These are phyloP conservation scores for Cladosporium sphaerospermum DNA, from an alignment of 2,329 filamentous ascomycete genomes.

Conservation along the genomic window DNA sequence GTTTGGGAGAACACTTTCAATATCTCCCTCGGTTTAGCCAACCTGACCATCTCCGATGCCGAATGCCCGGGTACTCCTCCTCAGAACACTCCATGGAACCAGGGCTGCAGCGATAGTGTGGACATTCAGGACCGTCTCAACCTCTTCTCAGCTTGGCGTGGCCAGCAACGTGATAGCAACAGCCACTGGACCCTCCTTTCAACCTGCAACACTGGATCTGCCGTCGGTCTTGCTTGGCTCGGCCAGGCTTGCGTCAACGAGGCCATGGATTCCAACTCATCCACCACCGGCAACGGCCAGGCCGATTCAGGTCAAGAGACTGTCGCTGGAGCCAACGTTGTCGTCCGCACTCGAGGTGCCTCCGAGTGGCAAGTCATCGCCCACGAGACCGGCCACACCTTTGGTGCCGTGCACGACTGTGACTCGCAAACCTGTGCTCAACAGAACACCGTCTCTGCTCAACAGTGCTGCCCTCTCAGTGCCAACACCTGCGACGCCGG, in stretches of 20 bases:
- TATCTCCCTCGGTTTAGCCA: slow-evolving; percentile 83
- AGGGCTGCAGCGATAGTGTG: slow-evolving; percentile 56
- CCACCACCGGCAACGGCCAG: slow-evolving; percentile 31
- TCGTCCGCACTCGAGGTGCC: slow-evolving; percentile 61
- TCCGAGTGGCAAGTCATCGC: slow-evolving; percentile 95
- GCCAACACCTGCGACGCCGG: slow-evolving; percentile 63
- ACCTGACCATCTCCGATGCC: slow-evolving; percentile 69
- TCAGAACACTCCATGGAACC: slow-evolving; percentile 73
- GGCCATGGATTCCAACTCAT: slow-evolving; percentile 42
- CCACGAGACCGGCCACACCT: slow-evolving; percentile 90
- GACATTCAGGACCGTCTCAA: slow-evolving; percentile 75
- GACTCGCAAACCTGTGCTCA: slow-evolving; percentile 60
- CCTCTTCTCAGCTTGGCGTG: slow-evolving; percentile 83
- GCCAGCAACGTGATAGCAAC: slow-evolving; percentile 67
- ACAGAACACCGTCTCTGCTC: slow-evolving; percentile 51
- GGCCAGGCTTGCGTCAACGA: slow-evolving; percentile 70
- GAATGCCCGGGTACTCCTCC: slow-evolving; percentile 67
- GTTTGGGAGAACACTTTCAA: slow-evolving; percentile 91
- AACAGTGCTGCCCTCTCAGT: slow-evolving; percentile 76
- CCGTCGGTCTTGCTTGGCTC: slow-evolving; percentile 89
- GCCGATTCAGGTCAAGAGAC: slow-evolving; percentile 49
- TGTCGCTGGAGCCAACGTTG: slow-evolving; percentile 81
- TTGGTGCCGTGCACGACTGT: slow-evolving; percentile 94
- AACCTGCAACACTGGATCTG: slow-evolving; percentile 71
- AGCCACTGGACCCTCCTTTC: slow-evolving; percentile 90